Conservation (phyloP, 306 rosid genomes). For the Acmispon strigosus region DNA sequence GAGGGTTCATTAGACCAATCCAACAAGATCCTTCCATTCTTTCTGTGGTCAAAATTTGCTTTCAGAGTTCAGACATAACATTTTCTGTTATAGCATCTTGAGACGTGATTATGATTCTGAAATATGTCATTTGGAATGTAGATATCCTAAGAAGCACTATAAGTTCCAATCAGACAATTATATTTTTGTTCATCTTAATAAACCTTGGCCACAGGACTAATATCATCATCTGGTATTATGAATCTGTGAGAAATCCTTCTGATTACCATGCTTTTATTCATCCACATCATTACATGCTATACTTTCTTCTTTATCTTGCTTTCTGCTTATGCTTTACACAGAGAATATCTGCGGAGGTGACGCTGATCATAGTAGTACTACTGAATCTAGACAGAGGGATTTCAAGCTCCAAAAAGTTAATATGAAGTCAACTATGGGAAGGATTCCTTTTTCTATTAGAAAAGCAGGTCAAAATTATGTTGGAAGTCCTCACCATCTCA, state of each 20-base stretch:
- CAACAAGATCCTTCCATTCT: not conserved
- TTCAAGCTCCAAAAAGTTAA: slow-evolving; percentile 32
- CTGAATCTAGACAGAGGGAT: slow-evolving; percentile 55
- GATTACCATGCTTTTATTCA: not conserved
- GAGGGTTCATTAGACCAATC: not conserved
- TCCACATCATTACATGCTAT: not conserved
- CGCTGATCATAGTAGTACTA: slow-evolving; percentile 51
- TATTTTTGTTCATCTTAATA: not conserved
- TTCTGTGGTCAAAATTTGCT: not conserved
- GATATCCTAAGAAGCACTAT: not conserved
- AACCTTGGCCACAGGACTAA: not conserved
- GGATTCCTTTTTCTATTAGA: slow-evolving; percentile 50
- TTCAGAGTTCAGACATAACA: not conserved
- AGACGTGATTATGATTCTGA: not conserved
- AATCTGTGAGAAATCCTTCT: not conserved
- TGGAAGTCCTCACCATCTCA: slow-evolving; percentile 34
- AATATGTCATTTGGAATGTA: not conserved
- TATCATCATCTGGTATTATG: not conserved
- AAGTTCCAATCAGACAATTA: not conserved
- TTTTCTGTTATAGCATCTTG: not conserved
- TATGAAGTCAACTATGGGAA: slow-evolving; percentile 31
- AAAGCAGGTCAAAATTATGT: slow-evolving; percentile 43
- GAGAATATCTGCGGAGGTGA: slow-evolving; percentile 61
- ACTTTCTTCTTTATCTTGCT: not conserved
- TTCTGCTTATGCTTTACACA: slow-evolving; percentile 22